Evolutionary conservation across 345 rosid species (phyloP), one percentile per base, ranked within the genome.

Genomic region (Hevea brasiliensis): DNA sequence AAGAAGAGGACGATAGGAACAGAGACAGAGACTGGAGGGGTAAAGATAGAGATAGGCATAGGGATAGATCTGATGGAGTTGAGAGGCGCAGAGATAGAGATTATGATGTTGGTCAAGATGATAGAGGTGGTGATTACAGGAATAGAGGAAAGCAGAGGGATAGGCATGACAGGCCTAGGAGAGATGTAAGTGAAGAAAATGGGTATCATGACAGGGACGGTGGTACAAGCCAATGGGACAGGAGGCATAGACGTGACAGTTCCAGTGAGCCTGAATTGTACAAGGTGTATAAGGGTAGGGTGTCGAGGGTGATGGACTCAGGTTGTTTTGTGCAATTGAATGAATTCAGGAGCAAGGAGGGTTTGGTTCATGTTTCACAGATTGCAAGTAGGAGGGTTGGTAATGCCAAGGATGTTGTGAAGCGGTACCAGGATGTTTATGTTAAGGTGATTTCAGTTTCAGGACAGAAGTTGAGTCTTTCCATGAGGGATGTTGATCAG

Each of bases 311-410:
- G 48, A 90, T 92, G 98, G 98, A 89, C 7, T 67, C 89, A 0
- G 97, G 94, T 29, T 92, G 94, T 70, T 90, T 94, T 59, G 99
- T 94, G 72, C 93, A 87, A 57, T 81, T 94, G 76, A 89, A 65
- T 72, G 94, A 83, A 59, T 83, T 90, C 72, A 84, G 87, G 77
- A 97, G 96, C n/a, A 90, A 89, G 76, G 99, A 92, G 81, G 99
- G 98, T 24, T 66, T 92, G 77, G 96, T 90, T 54, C 98, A 92
- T 85, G 86, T 66, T 66, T 66, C 67, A 32, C 70, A 66, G 41
- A 66, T 66, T 0, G 56, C 70, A 14, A 66, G 21, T 66, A 66
- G 70, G 70, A 66, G 70, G 70, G 80, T 85, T 74, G 40, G 67
- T 24, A 87, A 83, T 67, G 95, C 91, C 2, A 84, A 87, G 67